These are phyloP conservation scores for Zasmidium citrigriseum DNA, from an alignment of 2,329 filamentous ascomycete species.

Conservation along the genomic window DNA sequence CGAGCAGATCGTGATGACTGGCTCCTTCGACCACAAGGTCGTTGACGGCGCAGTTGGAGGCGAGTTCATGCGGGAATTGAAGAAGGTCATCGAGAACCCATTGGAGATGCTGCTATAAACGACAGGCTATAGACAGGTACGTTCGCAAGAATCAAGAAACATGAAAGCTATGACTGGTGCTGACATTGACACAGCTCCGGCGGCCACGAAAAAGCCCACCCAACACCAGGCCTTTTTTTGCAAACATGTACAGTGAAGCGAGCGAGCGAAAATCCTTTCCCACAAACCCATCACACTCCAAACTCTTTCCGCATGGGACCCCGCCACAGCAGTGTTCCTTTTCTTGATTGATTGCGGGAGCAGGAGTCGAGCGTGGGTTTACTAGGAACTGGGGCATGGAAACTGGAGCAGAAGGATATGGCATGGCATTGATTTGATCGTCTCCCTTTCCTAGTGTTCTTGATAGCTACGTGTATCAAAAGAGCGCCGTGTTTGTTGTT, in stretches of 20 bases:
- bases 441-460: slow-evolving; percentile 2
- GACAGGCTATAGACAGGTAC: slow-evolving; percentile 10
- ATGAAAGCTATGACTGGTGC: not conserved
- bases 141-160: too few relatives aligned
- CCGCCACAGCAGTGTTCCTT: not conserved
- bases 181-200: slow-evolving; percentile 1
- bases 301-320: too few relatives aligned
- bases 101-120: slow-evolving; percentile 84
- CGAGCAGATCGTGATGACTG: slow-evolving; percentile 93
- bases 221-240: slow-evolving; percentile 16
- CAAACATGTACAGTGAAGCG: slow-evolving; percentile 25
- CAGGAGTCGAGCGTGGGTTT: not conserved
- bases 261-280: slow-evolving; percentile 5
- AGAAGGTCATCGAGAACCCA: slow-evolving; percentile 97
- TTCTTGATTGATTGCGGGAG: not conserved
- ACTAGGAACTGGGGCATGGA: not conserved
- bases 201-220: not conserved
- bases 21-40: slow-evolving; percentile 98
- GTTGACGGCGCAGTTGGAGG: slow-evolving; percentile 94
- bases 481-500: slow-evolving; percentile 14
- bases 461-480: slow-evolving; percentile 17
- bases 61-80: slow-evolving; percentile 95
- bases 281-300: too few relatives aligned
- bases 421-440: not conserved
- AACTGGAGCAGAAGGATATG: not conserved